Conservation (phyloP, 805 yeast species). For the Pichia cephalocereana region DNA sequence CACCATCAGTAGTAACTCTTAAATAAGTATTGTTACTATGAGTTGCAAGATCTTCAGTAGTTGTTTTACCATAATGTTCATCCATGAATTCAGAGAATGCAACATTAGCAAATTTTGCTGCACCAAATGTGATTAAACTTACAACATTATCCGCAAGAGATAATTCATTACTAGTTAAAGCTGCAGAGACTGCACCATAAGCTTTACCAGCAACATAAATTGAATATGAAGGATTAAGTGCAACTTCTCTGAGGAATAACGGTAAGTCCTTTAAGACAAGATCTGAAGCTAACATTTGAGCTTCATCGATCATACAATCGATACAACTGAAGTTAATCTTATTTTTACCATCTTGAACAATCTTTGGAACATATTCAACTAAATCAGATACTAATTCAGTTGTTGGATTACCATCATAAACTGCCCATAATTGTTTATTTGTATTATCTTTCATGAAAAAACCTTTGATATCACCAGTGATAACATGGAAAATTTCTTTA, state of each 20-base stretch:
- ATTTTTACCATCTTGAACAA: background rate
- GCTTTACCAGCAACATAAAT: background rate
- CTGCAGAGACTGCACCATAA: conserved; percentile 1
- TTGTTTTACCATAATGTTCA: conserved; percentile 1
- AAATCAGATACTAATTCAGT: background rate
- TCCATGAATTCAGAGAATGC: conserved; percentile 1
- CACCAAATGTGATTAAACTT: background rate
- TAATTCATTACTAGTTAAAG: background rate
- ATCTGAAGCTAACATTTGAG: conserved; percentile 1
- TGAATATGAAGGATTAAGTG: background rate
- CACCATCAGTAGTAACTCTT: conserved; percentile 1
- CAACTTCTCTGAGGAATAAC: background rate
- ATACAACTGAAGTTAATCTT: background rate
- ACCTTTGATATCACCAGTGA: background rate
- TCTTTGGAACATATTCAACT: background rate
- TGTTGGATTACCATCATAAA: background rate
- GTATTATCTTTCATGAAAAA: background rate
- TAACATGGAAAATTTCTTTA: conserved; percentile 1
- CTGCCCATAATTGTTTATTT: conserved; percentile 1
- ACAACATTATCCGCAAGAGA: background rate
- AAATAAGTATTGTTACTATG: background rate
- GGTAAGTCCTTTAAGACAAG: conserved; percentile 1
- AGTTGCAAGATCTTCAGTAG: background rate
- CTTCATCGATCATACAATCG: background rate
- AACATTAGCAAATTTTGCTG: conserved; percentile 1